Evolutionary conservation across 768 basidiomycete genomes (phyloP), one percentile per base, ranked within the genome.

Genomic region (Mycena pura): DNA sequence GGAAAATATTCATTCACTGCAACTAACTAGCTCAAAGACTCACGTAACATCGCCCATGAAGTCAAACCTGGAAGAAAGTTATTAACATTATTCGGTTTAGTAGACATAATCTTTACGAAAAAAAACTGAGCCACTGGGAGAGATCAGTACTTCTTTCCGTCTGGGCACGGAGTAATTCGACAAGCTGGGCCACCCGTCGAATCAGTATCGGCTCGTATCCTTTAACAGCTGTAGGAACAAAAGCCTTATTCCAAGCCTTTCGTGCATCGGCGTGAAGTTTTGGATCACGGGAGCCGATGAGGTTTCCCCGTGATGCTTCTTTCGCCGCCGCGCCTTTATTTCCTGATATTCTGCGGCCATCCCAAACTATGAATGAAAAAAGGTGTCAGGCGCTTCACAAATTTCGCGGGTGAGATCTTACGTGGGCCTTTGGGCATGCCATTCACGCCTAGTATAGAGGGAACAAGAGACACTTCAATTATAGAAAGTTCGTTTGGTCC

Each of bases 401-500:
- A 32, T 25, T 32, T 36, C n/a, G 46, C 10, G 17, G 19, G 7
- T 38, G 41, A 41, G 53, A 14, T 71, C 76, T 47, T 66, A 78
- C 76, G 54, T 0, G 75, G 72, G 3, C 80, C 78, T 65, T 82
- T 82, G 3, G 77, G 77, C 64, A 83, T 71, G 2, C 82, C 80
- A 14, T 68, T 64, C 3, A 66, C 51, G 10, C 80, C 80, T 19
- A 80, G 49, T 6, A 82, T 67, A 1, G 71, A 58, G 1, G 70
- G 65, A 17, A 83, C 65, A 1, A 73, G 65, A 3, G 71, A 69
- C 2, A 68, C 63, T n/a, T 78, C 76, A 27, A 64, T 63, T 21
- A 82, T 75, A 1, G 79, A 80, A 2, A 83, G 64, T 51, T 82
- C 81, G 63, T 82, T 83, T 11, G 81, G 82, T n/a, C 80, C 81